Percentiles rank a stretch among this genome's conserved stretches.
Evolutionary conservation across 2,329 filamentous ascomycete species (phyloP).

Genomic region (Talaromyces islandicus): DNA sequence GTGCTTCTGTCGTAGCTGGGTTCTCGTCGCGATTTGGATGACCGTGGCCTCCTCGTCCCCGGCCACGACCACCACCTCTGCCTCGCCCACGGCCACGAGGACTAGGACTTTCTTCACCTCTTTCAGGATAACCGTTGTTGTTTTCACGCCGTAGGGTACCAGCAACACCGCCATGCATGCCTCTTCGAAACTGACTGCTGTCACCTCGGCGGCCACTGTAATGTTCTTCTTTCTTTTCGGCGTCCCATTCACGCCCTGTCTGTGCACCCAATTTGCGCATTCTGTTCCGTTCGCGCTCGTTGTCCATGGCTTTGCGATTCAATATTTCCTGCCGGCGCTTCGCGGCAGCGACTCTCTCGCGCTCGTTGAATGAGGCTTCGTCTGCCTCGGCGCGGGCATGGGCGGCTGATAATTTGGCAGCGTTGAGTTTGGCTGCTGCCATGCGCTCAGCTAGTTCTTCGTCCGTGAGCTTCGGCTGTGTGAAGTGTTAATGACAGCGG

Average conservation of each 20-base stretch:
- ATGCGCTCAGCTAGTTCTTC: conserved; percentile 58
- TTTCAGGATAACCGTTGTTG: conserved; percentile 15
- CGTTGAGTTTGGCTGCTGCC: conserved; percentile 56
- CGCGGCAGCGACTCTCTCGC: conserved; percentile 54
- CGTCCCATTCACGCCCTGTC: conserved; percentile 57
- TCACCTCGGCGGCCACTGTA: conserved; percentile 39
- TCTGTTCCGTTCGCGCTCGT: conserved; percentile 56
- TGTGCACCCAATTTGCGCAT: conserved; percentile 54
- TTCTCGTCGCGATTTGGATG: conserved; percentile 13
- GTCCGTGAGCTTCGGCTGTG: conserved; percentile 57
- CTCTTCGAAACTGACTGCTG: conserved; percentile 40
- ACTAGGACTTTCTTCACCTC: conserved; percentile 16
- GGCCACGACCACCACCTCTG: conserved; percentile 21
- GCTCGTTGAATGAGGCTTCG: conserved; percentile 56
- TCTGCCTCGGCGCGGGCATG: conserved; percentile 65
- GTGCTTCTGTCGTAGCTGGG: conserved; percentile 12
- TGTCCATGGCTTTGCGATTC: conserved; percentile 55
- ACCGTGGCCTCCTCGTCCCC: conserved; percentile 24
- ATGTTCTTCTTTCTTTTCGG: conserved; percentile 54
- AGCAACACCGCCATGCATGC: conserved; percentile 47
- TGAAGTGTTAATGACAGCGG: conserved; percentile 17
- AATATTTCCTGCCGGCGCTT: conserved; percentile 46
- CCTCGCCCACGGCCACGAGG: conserved; percentile 12
- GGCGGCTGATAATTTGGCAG: conserved; percentile 53
- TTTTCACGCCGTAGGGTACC: conserved; percentile 26